Conservation (phyloP, 202 grass and related monocot genomes). For the Dendrocalamus latiflorus region DNA sequence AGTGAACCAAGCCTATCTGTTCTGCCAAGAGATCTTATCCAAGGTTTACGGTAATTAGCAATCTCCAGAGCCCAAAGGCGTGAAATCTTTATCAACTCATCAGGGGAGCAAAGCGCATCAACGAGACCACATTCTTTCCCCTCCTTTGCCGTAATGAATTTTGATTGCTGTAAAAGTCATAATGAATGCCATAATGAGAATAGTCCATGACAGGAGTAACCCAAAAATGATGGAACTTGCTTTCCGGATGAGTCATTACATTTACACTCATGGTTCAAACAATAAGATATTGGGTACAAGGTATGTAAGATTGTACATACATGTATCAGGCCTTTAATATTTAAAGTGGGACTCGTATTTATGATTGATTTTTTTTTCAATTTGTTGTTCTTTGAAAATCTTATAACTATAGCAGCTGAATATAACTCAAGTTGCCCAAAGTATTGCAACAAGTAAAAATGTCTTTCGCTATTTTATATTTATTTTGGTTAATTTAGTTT, state of each 20-base stretch:
- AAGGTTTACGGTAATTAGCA: constrained; percentile 70
- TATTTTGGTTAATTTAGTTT: not conserved
- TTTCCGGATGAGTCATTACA: not conserved
- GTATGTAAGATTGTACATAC: not conserved
- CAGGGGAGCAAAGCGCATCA: constrained; percentile 66
- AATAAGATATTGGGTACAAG: not conserved
- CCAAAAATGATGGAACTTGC: not conserved
- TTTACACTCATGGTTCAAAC: not conserved
- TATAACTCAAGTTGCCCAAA: constrained; percentile 11
- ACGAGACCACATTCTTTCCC: constrained; percentile 85
- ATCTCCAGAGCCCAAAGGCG: constrained; percentile 87
- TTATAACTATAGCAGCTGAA: not conserved
- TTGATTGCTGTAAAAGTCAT: constrained; percentile 63
- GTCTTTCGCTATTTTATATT: not conserved
- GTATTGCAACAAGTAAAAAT: not conserved
- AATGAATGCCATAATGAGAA: not conserved
- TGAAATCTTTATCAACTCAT: constrained; percentile 74
- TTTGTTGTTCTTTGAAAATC: not conserved
- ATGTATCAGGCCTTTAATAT: not conserved
- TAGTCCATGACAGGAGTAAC: not conserved
- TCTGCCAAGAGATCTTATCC: constrained; percentile 77
- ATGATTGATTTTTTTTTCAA: not conserved
- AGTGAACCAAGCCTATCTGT: constrained; percentile 82
- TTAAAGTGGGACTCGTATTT: not conserved
- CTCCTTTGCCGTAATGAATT: constrained; percentile 74